These are phyloP conservation scores for Talaromyces sp. DNA, from an alignment of 2,329 filamentous ascomycete genomes.

Conservation along the genomic window DNA sequence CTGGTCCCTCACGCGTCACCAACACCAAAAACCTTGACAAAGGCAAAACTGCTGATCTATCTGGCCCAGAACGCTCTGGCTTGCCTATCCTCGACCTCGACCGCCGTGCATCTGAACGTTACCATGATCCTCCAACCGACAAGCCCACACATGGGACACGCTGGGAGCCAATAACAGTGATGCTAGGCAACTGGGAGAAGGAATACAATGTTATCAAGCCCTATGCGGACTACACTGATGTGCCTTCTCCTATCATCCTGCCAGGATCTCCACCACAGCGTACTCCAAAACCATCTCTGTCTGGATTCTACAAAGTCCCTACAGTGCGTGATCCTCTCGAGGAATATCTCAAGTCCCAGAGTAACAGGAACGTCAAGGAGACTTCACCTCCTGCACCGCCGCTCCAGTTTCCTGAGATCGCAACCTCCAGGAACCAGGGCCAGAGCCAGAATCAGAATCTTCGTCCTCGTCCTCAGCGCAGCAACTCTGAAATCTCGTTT, in stretches of 20 bases:
- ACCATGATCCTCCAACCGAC: neutral
- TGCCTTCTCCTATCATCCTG: constrained; percentile 14
- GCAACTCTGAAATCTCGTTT: constrained; percentile 18
- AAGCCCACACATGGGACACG: neutral
- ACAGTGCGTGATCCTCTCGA: neutral
- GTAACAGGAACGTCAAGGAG: neutral
- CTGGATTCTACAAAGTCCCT: constrained; percentile 3
- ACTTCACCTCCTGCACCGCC: constrained; percentile 1
- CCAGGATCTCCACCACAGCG: constrained; percentile 20
- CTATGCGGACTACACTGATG: constrained; percentile 14
- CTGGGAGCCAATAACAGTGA: constrained; percentile 16
- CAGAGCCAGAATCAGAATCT: neutral
- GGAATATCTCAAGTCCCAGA: no score
- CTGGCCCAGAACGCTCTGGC: constrained; percentile 11
- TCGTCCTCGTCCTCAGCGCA: neutral
- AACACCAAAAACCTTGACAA: neutral
- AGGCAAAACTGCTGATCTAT: constrained; percentile 1
- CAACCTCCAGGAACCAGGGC: neutral
- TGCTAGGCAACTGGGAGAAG: constrained; percentile 4
- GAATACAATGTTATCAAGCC: constrained; percentile 6
- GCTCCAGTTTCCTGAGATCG: neutral
- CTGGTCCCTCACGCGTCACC: neutral
- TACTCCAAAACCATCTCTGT: constrained; percentile 7
- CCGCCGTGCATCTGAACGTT: neutral
- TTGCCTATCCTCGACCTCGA: constrained; percentile 1